Conservation (phyloP, 305 asterid genomes). For the Ilex paraguariensis region DNA sequence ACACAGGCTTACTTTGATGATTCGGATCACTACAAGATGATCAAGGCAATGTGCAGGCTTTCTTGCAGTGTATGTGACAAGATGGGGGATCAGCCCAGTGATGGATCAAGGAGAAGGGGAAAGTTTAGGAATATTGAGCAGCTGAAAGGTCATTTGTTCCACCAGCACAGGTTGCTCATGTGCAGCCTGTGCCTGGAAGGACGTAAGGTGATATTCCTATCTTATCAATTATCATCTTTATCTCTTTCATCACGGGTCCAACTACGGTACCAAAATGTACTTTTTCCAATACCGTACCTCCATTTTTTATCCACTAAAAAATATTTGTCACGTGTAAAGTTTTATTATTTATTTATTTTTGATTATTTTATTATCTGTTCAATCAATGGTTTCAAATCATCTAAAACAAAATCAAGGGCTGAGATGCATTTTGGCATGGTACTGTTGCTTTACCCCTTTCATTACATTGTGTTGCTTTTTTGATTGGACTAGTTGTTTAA, state of each 20-base stretch:
- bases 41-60: conserved; percentile 97
- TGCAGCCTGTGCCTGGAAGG: conserved; percentile 98
- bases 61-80: conserved; percentile 87
- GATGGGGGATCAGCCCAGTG: conserved; percentile 45
- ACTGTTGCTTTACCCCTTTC: too few relatives aligned
- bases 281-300: too few relatives aligned
- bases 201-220: conserved; percentile 55
- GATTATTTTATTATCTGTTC: too few relatives aligned
- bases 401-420: too few relatives aligned
- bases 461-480: too few relatives aligned
- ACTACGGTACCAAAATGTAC: too few relatives aligned
- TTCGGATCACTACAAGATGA: conserved; percentile 88
- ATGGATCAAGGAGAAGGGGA: conserved; percentile 50
- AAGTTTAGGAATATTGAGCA: conserved; percentile 80
- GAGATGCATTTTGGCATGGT: too few relatives aligned
- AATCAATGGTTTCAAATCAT: too few relatives aligned
- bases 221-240: conserved; percentile 1
- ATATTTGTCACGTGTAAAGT: too few relatives aligned
- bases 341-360: conserved; percentile 1
- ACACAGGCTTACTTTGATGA: conserved; percentile 92
- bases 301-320: too few relatives aligned
- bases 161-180: conserved; percentile 77
- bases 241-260: background rate
- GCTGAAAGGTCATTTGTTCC: conserved; percentile 85
- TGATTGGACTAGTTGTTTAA: too few relatives aligned